phyloP scores from a whole-genome alignment of 2,329 filamentous ascomycete species.

The Helotiales sp. region DNA sequence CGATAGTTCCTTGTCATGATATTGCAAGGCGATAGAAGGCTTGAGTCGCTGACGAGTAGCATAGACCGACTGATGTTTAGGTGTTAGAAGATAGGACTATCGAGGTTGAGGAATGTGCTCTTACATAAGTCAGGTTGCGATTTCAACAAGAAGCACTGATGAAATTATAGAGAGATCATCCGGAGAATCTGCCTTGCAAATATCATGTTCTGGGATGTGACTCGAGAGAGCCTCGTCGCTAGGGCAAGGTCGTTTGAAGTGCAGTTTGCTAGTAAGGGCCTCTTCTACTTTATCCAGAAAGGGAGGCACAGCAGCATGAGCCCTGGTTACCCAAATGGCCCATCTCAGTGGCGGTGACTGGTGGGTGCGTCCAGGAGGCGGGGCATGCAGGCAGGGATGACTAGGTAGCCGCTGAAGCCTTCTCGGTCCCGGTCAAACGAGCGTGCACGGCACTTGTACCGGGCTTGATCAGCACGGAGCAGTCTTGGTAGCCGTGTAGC shows the following conservation, averaged over 20 bases:
- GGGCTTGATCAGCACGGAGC: background rate
- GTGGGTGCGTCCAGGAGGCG: background rate
- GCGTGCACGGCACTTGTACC: background rate
- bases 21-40: background rate
- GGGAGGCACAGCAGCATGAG: constrained; percentile 6
- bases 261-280: background rate
- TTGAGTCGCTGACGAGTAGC: background rate
- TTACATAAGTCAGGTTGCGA: background rate
- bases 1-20: background rate
- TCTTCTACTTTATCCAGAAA: constrained; percentile 2
- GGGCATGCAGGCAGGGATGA: background rate
- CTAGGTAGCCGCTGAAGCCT: constrained; percentile 5
- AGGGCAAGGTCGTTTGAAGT: background rate
- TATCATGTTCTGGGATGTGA: constrained; percentile 1
- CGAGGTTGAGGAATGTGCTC: background rate
- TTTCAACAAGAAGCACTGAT: background rate
- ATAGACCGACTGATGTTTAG: background rate
- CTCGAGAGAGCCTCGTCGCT: constrained; percentile 5
- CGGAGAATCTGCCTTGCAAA: constrained; percentile 7
- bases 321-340: background rate
- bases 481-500: background rate
- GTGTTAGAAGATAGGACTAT: background rate
- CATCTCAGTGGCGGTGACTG: background rate
- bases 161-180: constrained; percentile 7
- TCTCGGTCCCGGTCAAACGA: background rate